Evolutionary conservation across 2,329 filamentous ascomycete species (phyloP), one percentile per base, ranked within the genome.

Genomic region (Huntiella moniliformis): DNA sequence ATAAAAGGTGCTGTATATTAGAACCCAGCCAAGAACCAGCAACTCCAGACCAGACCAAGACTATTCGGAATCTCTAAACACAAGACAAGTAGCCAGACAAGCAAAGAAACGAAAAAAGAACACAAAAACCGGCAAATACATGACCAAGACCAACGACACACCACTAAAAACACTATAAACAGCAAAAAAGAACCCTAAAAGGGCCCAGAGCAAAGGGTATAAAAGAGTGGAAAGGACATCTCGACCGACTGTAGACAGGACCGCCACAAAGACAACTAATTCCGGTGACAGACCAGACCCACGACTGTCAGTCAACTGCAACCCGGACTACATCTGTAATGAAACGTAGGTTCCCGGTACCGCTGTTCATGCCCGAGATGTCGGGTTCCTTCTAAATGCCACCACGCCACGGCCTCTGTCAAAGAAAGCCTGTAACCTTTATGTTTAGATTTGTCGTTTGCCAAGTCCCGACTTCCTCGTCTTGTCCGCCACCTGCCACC

Each of bases 1-100:
- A 22, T 15, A 42, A 45, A 31, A 28, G 33, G 38, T 46, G 47
- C 43, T 49, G 47, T 49, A 44, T 43, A 43, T 49, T 49, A 46
- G 47, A 49, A 46, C 38, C 43, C 28, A 46, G 47, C 38, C 44
- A 46, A 45, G 43, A 49, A 49, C 48, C 44, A 50, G 44, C 48
- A 50, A 50, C 48, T 47, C 48, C 35, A 39, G 45, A 46, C 48
- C 36, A 47, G 48, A 47, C 36, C 13, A 40, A 50, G 42, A 44
- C 41, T 18, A 44, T 47, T 38, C 34, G 15, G 28, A 47, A 47
- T 47, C 36, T 47, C 46, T 47, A 44, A 38, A 47, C 35, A 47
- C 40, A 49, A 32, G 32, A 38, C 41, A 22, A 48, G 38, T 36
- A 43, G 38, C 32, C 22, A 37, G 18, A 45, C 28, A 47, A 42